phyloP scores from a whole-genome alignment of 352 stramenopile genomes.

The Pythium periplocum region DNA sequence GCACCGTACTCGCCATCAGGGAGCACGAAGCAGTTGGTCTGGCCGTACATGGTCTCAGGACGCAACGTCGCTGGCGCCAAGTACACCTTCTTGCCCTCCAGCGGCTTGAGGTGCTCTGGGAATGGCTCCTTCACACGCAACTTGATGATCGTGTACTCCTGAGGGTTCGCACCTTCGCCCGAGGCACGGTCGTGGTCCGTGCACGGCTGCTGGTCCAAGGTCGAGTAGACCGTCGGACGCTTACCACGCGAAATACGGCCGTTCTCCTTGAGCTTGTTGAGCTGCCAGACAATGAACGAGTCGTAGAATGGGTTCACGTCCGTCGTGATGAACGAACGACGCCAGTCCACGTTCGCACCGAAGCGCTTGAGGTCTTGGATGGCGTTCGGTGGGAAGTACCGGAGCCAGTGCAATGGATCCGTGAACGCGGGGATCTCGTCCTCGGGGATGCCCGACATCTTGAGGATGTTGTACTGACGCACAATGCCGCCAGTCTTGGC shows the following conservation, averaged over 20 bases:
- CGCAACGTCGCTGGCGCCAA: constrained; percentile 97
- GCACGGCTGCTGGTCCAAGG: constrained; percentile 98
- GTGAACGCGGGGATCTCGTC: constrained; percentile 97
- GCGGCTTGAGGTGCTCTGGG: constrained; percentile 63
- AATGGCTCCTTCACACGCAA: constrained; percentile 87
- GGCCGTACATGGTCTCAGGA: constrained; percentile 99
- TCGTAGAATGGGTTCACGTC: constrained; percentile 99
- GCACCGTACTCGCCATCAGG: constrained; percentile 98
- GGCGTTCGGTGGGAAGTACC: constrained; percentile 98
- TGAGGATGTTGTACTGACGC: constrained; percentile 99
- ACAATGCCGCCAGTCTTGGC: constrained; percentile 97
- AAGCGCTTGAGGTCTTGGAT: constrained; percentile 97
- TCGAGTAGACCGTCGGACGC: constrained; percentile 97
- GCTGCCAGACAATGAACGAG: constrained; percentile 99
- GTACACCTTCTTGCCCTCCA: constrained; percentile 92
- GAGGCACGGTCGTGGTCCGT: constrained; percentile 98
- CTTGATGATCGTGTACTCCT: constrained; percentile 99
- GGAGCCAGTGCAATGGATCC: constrained; percentile 97
- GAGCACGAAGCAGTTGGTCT: constrained; percentile 99
- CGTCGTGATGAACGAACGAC: constrained; percentile 99
- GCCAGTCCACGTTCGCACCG: constrained; percentile 96
- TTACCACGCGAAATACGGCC: constrained; percentile 91
- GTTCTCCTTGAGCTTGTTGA: constrained; percentile 94
- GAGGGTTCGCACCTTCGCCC: constrained; percentile 97
- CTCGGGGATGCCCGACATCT: constrained; percentile 85